These are phyloP conservation scores for Reticulascus tulasneorum DNA, from an alignment of 2,329 filamentous ascomycete species.

Conservation along the genomic window DNA sequence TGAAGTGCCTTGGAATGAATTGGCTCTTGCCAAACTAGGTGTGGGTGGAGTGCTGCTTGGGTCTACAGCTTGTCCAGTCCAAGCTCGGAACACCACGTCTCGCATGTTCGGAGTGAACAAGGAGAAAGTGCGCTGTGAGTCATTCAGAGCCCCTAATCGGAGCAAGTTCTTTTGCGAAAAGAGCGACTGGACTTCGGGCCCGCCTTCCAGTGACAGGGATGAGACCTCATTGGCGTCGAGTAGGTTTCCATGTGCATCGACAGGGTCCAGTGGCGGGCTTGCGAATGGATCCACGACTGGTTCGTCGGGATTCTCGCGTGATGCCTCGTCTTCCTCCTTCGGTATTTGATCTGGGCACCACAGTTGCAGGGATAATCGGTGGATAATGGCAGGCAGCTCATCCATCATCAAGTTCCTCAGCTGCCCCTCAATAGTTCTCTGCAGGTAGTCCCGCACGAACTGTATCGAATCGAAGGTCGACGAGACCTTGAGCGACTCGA, in stretches of 20 bases:
- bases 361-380: slow-evolving; percentile 79
- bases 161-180: slow-evolving; percentile 95
- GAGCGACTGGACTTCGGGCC: slow-evolving; percentile 77
- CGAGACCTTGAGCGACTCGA: slow-evolving; percentile 96
- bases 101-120: slow-evolving; percentile 87
- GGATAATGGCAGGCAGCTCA: slow-evolving; percentile 92
- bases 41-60: slow-evolving; percentile 39
- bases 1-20: slow-evolving; percentile 56
- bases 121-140: slow-evolving; percentile 86
- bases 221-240: slow-evolving; percentile 73
- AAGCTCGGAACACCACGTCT: slow-evolving; percentile 88
- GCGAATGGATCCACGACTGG: slow-evolving; percentile 74
- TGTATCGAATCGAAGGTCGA: slow-evolving; percentile 99
- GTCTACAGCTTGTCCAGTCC: slow-evolving; percentile 76
- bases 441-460: slow-evolving; percentile 94
- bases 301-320: slow-evolving; percentile 50
- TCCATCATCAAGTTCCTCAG: slow-evolving; percentile 95
- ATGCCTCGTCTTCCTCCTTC: slow-evolving; percentile 55
- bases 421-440: slow-evolving; percentile 92
- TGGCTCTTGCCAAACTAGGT: slow-evolving; percentile 56
- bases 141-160: slow-evolving; percentile 74
- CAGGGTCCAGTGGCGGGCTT: slow-evolving; percentile 74
- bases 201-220: slow-evolving; percentile 72
- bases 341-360: slow-evolving; percentile 85
- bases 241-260: slow-evolving; percentile 75